phyloP scores from a whole-genome alignment of 1,284 basidiomycete species.

The Leccinum variabile region DNA sequence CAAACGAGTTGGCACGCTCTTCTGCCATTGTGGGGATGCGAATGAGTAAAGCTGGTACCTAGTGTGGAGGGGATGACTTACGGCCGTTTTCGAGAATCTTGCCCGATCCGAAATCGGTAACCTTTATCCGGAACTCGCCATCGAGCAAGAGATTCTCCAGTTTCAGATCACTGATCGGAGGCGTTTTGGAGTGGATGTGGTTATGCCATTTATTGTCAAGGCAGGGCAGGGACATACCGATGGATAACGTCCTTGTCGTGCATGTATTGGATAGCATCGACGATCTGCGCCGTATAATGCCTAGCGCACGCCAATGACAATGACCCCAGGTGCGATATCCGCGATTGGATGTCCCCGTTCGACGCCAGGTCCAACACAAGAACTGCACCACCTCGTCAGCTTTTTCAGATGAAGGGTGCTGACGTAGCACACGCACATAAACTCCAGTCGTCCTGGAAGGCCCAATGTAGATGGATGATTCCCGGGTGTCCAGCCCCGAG shows the following conservation, averaged over 20 bases:
- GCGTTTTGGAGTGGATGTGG: neutral
- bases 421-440: slow-evolving; percentile 53
- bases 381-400: slow-evolving; percentile 48
- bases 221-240: slow-evolving; percentile 46
- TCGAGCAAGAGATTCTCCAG: slow-evolving; percentile 93
- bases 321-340: slow-evolving; percentile 82
- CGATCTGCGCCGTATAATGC: slow-evolving; percentile 86
- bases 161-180: slow-evolving; percentile 68
- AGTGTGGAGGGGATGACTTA: slow-evolving; percentile 26
- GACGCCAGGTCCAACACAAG: slow-evolving; percentile 87
- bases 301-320: slow-evolving; percentile 74
- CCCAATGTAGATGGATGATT: slow-evolving; percentile 77
- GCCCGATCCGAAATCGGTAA: slow-evolving; percentile 97
- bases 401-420: neutral
- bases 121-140: slow-evolving; percentile 82
- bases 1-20: slow-evolving; percentile 78
- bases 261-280: slow-evolving; percentile 88
- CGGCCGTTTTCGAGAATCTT: slow-evolving; percentile 73
- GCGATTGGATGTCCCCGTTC: slow-evolving; percentile 85
- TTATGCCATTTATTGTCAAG: slow-evolving; percentile 12
- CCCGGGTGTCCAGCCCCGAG: slow-evolving; percentile 77
- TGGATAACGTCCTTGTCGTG: slow-evolving; percentile 88
- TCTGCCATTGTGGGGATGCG: slow-evolving; percentile 31
- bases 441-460: slow-evolving; percentile 83
- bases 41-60: slow-evolving; percentile 9